Conservation (phyloP, 2,329 filamentous ascomycete species). For the Fusarium protoensiforme region DNA sequence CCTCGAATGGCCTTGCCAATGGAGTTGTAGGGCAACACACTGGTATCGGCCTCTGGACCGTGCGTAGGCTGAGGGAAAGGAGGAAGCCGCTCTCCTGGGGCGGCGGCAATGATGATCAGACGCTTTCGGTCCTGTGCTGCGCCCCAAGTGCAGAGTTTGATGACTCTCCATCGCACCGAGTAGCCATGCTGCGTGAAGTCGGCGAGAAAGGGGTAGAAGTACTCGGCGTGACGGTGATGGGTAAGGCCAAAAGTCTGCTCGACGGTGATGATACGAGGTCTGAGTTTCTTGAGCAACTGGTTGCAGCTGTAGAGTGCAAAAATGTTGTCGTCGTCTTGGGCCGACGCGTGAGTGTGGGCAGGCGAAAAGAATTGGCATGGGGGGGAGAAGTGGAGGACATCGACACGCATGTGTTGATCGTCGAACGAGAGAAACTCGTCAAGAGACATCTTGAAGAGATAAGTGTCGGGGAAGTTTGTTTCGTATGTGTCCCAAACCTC, state of each 20-base stretch:
- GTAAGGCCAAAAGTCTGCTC: slow-evolving; percentile 82
- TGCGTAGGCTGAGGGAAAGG: slow-evolving; percentile 73
- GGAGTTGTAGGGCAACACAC: slow-evolving; percentile 55
- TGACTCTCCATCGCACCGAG: slow-evolving; percentile 75
- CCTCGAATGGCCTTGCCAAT: slow-evolving; percentile 55
- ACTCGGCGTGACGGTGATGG: slow-evolving; percentile 61
- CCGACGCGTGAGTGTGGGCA: slow-evolving; percentile 75
- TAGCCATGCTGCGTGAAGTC: slow-evolving; percentile 75
- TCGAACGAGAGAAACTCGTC: slow-evolving; percentile 58
- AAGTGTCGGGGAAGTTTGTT: slow-evolving; percentile 65
- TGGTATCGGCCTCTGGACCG: slow-evolving; percentile 49
- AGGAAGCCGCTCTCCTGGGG: slow-evolving; percentile 78
- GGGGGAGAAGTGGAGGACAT: slow-evolving; percentile 79
- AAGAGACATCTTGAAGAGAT: slow-evolving; percentile 60
- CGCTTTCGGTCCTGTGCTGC: slow-evolving; percentile 61
- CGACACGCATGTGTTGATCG: slow-evolving; percentile 58
- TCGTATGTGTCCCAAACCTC: slow-evolving; percentile 68
- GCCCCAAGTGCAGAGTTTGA: slow-evolving; percentile 64
- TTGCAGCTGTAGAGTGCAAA: slow-evolving; percentile 66
- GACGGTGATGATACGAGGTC: slow-evolving; percentile 77
- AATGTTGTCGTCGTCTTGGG: slow-evolving; percentile 76
- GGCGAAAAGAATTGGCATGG: slow-evolving; percentile 83
- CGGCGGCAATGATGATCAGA: slow-evolving; percentile 67
- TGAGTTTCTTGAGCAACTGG: slow-evolving; percentile 65
- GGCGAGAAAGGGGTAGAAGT: slow-evolving; percentile 69